Conservation (phyloP, 73 alveolate genomes). For the Symbiodinium pilosum region DNA sequence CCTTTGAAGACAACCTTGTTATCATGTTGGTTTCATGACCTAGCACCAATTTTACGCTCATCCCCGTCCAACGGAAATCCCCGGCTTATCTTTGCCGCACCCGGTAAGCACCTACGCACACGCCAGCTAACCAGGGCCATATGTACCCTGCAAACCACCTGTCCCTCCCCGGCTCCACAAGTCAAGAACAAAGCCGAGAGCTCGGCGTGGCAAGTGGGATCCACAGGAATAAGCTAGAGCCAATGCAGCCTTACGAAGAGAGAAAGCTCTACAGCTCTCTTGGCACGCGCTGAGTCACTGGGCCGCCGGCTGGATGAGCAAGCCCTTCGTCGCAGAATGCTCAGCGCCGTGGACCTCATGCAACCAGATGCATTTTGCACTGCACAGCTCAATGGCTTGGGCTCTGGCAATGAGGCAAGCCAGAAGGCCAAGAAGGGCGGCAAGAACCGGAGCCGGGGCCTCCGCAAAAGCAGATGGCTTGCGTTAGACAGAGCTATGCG, state of each 20-base stretch:
- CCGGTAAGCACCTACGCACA: too few relatives aligned
- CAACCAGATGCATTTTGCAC: too few relatives aligned
- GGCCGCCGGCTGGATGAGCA: neutral
- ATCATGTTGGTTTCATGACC: neutral
- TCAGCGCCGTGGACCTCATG: neutral
- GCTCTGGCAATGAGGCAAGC: neutral
- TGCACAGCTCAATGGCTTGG: too few relatives aligned
- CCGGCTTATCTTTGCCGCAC: too few relatives aligned
- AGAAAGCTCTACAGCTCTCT: too few relatives aligned
- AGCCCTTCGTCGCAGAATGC: neutral
- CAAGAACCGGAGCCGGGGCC: neutral
- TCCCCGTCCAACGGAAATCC: too few relatives aligned
- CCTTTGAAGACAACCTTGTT: too few relatives aligned
- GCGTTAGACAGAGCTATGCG: too few relatives aligned
- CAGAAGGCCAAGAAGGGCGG: slow-evolving; percentile 12
- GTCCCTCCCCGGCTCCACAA: too few relatives aligned
- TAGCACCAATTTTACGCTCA: neutral
- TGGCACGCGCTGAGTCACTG: neutral
- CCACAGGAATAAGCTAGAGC: slow-evolving; percentile 2
- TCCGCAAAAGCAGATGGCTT: neutral
- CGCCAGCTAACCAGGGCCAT: too few relatives aligned
- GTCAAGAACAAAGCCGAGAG: too few relatives aligned
- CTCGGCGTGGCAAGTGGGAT: neutral
- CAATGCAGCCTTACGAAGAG: neutral
- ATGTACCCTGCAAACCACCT: too few relatives aligned